A percentile compares a stretch with the other conserved stretches of the same genome.
These are phyloP conservation scores for Clitopilus hobsonii DNA, from an alignment of 768 basidiomycete genomes.

Conservation along the genomic window DNA sequence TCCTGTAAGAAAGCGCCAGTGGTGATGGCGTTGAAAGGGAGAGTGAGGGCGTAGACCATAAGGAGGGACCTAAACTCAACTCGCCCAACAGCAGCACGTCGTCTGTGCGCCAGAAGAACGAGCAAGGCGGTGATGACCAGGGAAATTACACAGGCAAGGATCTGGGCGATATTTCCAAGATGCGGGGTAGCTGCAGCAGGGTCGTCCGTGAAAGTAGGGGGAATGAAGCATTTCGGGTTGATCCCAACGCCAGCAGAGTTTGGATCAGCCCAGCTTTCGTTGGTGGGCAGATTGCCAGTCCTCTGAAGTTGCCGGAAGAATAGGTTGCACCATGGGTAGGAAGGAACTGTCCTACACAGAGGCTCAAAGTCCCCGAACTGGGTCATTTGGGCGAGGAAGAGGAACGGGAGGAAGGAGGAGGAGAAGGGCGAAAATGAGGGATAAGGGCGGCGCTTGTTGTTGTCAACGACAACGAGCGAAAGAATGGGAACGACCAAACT, in stretches of 20 bases:
- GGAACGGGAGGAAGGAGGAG: conserved; percentile 13
- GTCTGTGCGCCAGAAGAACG: conserved; percentile 49
- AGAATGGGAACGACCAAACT: not conserved
- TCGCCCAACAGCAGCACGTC: conserved; percentile 91
- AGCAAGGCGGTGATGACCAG: conserved; percentile 56
- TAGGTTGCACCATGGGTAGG: conserved; percentile 13
- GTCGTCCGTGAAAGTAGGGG: conserved; percentile 48
- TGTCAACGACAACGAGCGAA: not conserved
- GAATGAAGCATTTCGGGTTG: conserved; percentile 77
- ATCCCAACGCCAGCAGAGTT: conserved; percentile 74
- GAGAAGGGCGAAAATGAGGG: not conserved
- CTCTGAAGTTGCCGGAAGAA: conserved; percentile 32
- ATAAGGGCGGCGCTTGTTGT: conserved; percentile 1
- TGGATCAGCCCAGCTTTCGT: conserved; percentile 38
- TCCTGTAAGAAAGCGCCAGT: conserved; percentile 78
- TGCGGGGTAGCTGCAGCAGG: conserved; percentile 20
- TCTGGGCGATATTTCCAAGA: conserved; percentile 83
- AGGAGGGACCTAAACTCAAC: conserved; percentile 69
- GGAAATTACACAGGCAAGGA: conserved; percentile 74
- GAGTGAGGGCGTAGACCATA: conserved; percentile 60
- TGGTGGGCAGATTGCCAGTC: conserved; percentile 24
- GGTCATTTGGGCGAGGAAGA: conserved; percentile 23
- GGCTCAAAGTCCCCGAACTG: conserved; percentile 44
- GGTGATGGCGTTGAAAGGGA: conserved; percentile 77
- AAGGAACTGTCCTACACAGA: not conserved